Conservation (phyloP, 345 rosid species). For the Salix caprea region DNA sequence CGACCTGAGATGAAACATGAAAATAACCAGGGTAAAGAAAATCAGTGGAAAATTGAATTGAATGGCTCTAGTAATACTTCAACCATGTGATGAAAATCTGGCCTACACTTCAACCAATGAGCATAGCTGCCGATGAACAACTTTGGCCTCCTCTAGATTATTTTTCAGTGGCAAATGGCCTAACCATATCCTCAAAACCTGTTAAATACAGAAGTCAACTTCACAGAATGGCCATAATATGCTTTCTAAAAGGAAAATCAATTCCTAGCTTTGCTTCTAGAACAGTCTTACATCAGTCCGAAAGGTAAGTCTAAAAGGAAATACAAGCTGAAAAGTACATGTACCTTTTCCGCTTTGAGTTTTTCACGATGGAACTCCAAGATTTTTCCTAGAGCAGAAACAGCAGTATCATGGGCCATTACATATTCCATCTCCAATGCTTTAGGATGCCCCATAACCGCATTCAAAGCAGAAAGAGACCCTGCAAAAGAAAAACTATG, state of each 20-base stretch:
- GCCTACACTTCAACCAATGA: conserved; percentile 15
- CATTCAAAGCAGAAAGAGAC: conserved; percentile 1
- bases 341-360: conserved; percentile 2
- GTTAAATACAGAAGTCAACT: neutral
- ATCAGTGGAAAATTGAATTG: neutral
- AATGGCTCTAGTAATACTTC: neutral
- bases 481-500: neutral
- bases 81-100: neutral
- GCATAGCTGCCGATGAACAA: conserved; percentile 9
- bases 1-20: conserved; percentile 10
- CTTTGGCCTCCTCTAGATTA: conserved; percentile 18
- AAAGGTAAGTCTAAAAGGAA: neutral
- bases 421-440: neutral
- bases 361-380: conserved; percentile 11
- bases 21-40: neutral
- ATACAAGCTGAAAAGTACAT: neutral
- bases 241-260: neutral
- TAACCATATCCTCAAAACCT: conserved; percentile 15
- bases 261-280: neutral
- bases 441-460: conserved; percentile 1
- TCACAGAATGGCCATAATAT: neutral
- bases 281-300: neutral
- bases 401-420: conserved; percentile 18
- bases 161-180: conserved; percentile 5
- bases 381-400: conserved; percentile 9